These are phyloP conservation scores for Gracilaria gracilis DNA, from an alignment of 23 red algal species.

Conservation along the genomic window DNA sequence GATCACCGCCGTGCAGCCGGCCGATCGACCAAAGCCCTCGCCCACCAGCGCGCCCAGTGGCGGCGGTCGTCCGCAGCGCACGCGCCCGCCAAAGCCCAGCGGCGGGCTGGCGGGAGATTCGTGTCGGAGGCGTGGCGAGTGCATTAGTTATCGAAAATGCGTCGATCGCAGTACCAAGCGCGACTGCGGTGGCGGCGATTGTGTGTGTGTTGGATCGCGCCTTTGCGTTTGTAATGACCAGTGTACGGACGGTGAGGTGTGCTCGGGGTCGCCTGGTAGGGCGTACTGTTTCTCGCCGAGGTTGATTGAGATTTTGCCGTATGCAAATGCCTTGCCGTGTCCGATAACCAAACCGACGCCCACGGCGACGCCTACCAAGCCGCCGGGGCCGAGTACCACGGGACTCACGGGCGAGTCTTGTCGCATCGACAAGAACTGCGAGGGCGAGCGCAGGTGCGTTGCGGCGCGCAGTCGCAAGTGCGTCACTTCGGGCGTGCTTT, in stretches of 20 bases:
- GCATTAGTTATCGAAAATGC: constrained; percentile 31
- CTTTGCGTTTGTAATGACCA: constrained; percentile 41
- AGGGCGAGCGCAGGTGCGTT: neutral
- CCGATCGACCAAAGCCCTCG: neutral
- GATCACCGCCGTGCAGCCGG: neutral
- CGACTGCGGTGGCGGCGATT: neutral
- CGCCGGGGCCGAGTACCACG: neutral
- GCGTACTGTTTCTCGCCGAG: constrained; percentile 39
- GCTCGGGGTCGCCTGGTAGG: constrained; percentile 14
- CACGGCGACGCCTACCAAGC: neutral
- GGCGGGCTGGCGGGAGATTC: constrained; percentile 49
- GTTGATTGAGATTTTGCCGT: constrained; percentile 33
- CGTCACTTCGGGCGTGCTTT: neutral
- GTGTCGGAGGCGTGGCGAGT: constrained; percentile 16
- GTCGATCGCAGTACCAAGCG: neutral
- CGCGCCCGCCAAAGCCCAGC: neutral
- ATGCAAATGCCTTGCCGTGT: constrained; percentile 30
- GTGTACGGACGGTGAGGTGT: constrained; percentile 48
- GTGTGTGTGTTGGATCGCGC: constrained; percentile 40
- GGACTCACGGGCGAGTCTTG: constrained; percentile 20
- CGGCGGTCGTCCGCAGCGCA: neutral
- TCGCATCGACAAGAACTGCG: constrained; percentile 12
- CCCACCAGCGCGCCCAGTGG: neutral
- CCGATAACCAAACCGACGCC: neutral
- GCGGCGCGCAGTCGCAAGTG: neutral